These are phyloP conservation scores for Fulvia fulva DNA, from an alignment of 2,329 filamentous ascomycete genomes.

Conservation along the genomic window DNA sequence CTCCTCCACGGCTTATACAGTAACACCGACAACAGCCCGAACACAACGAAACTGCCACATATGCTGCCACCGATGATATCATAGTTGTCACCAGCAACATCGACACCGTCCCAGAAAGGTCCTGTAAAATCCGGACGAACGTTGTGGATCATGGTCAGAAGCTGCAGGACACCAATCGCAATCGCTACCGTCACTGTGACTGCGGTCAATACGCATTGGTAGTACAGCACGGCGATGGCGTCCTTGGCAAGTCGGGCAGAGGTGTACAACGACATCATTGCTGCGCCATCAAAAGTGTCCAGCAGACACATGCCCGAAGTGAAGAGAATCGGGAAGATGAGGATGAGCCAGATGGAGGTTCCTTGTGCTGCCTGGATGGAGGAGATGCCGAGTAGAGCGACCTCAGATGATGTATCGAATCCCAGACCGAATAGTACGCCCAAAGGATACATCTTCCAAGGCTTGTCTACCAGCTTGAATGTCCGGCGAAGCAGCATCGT, in stretches of 20 bases:
- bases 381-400: constrained; percentile 85
- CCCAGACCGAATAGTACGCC: constrained; percentile 83
- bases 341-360: constrained; percentile 87
- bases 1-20: constrained; percentile 76
- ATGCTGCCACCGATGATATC: constrained; percentile 84
- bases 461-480: constrained; percentile 68
- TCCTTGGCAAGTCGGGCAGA: constrained; percentile 73
- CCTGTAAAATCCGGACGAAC: constrained; percentile 66
- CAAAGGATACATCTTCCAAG: constrained; percentile 95
- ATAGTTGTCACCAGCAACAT: constrained; percentile 71
- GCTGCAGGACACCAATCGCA: constrained; percentile 80
- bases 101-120: constrained; percentile 86
- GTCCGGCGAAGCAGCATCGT: constrained; percentile 67
- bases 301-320: constrained; percentile 94
- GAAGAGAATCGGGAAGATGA: constrained; percentile 87
- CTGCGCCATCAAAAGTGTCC: constrained; percentile 85
- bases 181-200: constrained; percentile 80
- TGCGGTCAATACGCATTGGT: constrained; percentile 79
- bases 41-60: constrained; percentile 76
- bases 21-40: constrained; percentile 68
- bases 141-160: constrained; percentile 73
- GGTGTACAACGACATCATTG: constrained; percentile 94
- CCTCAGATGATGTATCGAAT: constrained; percentile 93
- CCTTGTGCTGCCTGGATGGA: constrained; percentile 81
- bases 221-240: constrained; percentile 86